These are phyloP conservation scores for Fusarium sarcochroum DNA, from an alignment of 2,329 filamentous ascomycete species.

Conservation along the genomic window DNA sequence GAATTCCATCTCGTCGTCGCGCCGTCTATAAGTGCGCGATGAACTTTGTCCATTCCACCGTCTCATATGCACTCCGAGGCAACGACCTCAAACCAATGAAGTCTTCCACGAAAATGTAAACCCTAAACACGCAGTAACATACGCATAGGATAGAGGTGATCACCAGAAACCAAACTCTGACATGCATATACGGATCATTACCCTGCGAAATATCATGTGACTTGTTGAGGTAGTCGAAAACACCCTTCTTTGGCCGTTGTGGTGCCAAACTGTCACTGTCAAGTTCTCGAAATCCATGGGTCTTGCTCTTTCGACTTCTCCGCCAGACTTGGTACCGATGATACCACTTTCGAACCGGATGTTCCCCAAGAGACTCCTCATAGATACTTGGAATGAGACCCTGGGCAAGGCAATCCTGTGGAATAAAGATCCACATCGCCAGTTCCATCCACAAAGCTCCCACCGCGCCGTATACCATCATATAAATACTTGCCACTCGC, in stretches of 20 bases:
- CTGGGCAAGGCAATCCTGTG: background rate
- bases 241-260: background rate
- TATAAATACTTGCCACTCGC: constrained; percentile 23
- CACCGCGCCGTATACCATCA: constrained; percentile 14
- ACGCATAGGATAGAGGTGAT: constrained; percentile 13
- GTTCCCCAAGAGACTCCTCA: background rate
- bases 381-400: constrained; percentile 3
- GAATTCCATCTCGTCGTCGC: too few species aligned
- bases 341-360: constrained; percentile 1
- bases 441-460: constrained; percentile 25
- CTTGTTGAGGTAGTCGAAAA: background rate
- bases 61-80: constrained; percentile 12
- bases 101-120: constrained; percentile 16
- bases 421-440: constrained; percentile 26
- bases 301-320: background rate
- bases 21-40: constrained; percentile 28
- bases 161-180: constrained; percentile 4
- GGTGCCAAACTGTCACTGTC: background rate
- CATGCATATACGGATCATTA: constrained; percentile 8
- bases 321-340: background rate
- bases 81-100: constrained; percentile 13
- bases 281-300: background rate
- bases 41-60: constrained; percentile 16
- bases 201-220: constrained; percentile 12
- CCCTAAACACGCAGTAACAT: constrained; percentile 5